Percentiles rank a stretch among this genome's conserved stretches.
Evolutionary conservation across 2,329 filamentous ascomycete species (phyloP).

Genomic region (Trichoderma breve): DNA sequence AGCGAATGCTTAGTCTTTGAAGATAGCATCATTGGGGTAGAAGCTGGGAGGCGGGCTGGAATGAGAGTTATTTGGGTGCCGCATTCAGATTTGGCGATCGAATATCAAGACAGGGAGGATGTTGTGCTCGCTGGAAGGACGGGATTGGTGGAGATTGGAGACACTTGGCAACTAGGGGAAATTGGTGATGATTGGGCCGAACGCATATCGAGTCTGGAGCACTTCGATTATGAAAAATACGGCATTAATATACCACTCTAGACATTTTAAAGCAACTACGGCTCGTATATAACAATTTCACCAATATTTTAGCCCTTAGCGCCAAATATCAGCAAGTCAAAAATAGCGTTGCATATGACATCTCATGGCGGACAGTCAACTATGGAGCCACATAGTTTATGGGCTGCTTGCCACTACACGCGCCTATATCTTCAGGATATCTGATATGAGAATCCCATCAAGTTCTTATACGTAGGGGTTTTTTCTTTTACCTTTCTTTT

Average conservation of each 20-base stretch:
- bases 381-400: not conserved
- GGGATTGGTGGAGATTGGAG: slow-evolving; percentile 24
- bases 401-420: not conserved
- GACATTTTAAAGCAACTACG: not conserved
- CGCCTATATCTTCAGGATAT: not conserved
- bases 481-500: no score
- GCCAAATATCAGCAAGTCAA: not conserved
- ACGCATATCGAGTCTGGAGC: slow-evolving; percentile 33
- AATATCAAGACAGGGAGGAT: slow-evolving; percentile 30
- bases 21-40: slow-evolving; percentile 69
- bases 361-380: not conserved
- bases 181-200: slow-evolving; percentile 39
- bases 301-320: not conserved
- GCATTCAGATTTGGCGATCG: slow-evolving; percentile 53
- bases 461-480: not conserved
- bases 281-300: not conserved
- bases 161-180: slow-evolving; percentile 32
- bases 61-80: slow-evolving; percentile 74
- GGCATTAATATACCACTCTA: slow-evolving; percentile 19
- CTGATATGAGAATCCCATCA: not conserved
- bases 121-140: slow-evolving; percentile 25
- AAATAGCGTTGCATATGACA: not conserved
- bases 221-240: slow-evolving; percentile 38
- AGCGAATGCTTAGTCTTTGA: slow-evolving; percentile 73
- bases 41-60: slow-evolving; percentile 67